phyloP scores from a whole-genome alignment of 2,329 filamentous ascomycete genomes.

The Pseudonectria foliicola region DNA sequence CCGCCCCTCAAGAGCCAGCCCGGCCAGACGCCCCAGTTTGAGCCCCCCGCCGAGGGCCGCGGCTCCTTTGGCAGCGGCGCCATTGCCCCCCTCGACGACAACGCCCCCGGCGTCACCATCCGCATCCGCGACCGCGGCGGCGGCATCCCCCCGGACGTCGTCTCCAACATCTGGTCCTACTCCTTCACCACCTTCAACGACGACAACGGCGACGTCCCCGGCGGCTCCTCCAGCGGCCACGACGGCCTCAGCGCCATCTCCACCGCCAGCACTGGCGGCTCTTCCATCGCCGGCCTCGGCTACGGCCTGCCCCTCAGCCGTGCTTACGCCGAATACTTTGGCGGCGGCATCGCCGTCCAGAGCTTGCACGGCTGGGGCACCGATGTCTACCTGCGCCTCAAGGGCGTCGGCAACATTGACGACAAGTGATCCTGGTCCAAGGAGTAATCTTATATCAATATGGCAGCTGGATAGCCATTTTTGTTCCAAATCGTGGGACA shows the following conservation, averaged over 20 bases:
- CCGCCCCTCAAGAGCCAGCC: conserved; percentile 32
- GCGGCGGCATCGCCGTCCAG: conserved; percentile 90
- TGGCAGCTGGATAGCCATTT: no score
- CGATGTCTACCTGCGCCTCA: conserved; percentile 60
- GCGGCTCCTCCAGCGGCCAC: conserved; percentile 32
- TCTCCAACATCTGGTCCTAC: conserved; percentile 91
- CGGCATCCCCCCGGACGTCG: conserved; percentile 77
- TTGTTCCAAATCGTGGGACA: no score
- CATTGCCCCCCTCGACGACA: conserved; percentile 53
- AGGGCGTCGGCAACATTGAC: conserved; percentile 52
- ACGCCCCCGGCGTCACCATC: conserved; percentile 82
- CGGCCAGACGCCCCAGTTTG: conserved; percentile 20
- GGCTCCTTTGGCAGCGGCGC: conserved; percentile 37
- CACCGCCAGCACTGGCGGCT: conserved; percentile 61
- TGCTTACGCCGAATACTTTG: conserved; percentile 97
- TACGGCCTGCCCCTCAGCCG: conserved; percentile 87
- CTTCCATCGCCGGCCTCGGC: conserved; percentile 84
- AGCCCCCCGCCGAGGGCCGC: conserved; percentile 29
- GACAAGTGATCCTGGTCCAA: conserved; percentile 17
- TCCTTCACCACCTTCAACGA: conserved; percentile 91
- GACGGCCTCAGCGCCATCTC: conserved; percentile 68
- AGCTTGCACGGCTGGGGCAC: conserved; percentile 89
- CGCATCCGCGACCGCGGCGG: conserved; percentile 93
- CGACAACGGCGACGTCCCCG: conserved; percentile 34
- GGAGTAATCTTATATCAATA: no score